phyloP scores from a whole-genome alignment of 2,329 filamentous ascomycete genomes.

The Zopfia rhizophila region DNA sequence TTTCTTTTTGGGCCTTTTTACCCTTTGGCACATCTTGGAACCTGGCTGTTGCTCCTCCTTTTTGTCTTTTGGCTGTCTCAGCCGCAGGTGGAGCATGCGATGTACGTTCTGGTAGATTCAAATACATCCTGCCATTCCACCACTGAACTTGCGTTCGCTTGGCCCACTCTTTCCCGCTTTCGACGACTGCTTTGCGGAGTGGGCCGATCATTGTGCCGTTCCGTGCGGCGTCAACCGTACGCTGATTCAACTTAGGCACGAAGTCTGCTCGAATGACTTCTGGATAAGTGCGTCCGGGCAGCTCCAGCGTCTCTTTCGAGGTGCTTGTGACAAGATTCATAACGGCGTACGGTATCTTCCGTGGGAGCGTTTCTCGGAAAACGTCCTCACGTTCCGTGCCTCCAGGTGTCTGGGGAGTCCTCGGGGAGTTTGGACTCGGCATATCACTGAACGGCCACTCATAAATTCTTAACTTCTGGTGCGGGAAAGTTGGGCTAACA shows the following conservation, averaged over 20 bases:
- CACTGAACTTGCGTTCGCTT: conserved; percentile 37
- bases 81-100: conserved; percentile 21
- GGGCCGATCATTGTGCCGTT: conserved; percentile 34
- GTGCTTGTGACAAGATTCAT: conserved; percentile 36
- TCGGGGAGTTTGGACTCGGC: conserved; percentile 17
- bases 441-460: conserved; percentile 36
- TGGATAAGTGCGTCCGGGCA: conserved; percentile 35
- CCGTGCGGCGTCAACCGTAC: conserved; percentile 31
- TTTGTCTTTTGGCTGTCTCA: conserved; percentile 25
- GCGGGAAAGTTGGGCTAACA: conserved; percentile 15
- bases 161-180: conserved; percentile 38
- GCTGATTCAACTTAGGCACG: conserved; percentile 31
- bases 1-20: not conserved
- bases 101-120: conserved; percentile 24
- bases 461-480: conserved; percentile 33
- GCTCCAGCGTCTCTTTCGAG: conserved; percentile 32
- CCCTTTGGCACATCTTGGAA: too few species aligned
- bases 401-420: not conserved
- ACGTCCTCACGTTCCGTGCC: conserved; percentile 5
- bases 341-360: conserved; percentile 32
- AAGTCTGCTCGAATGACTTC: conserved; percentile 29
- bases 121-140: conserved; percentile 41
- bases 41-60: conserved; percentile 7
- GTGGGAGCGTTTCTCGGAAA: conserved; percentile 18
- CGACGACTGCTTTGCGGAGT: conserved; percentile 34